Conservation (phyloP, 352 stramenopile species). For the Peronospora farinosa region DNA sequence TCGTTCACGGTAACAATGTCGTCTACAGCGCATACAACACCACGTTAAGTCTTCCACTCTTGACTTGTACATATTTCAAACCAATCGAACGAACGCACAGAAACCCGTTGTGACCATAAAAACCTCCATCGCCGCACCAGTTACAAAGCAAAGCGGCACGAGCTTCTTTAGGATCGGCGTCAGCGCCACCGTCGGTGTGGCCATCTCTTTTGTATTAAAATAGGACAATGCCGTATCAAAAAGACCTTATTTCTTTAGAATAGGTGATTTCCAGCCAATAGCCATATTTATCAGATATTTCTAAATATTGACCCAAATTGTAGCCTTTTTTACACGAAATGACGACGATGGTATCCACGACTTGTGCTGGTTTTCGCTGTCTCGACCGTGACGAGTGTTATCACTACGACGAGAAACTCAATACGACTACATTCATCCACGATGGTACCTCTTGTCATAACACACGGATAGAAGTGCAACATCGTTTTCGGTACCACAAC, state of each 20-base stretch:
- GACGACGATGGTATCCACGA: no score
- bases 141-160: constrained; percentile 79
- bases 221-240: not conserved
- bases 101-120: constrained; percentile 89
- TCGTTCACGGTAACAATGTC: constrained; percentile 78
- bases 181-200: constrained; percentile 38
- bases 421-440: no score
- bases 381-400: no score
- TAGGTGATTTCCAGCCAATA: no score
- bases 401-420: no score
- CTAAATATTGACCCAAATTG: no score
- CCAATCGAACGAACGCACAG: constrained; percentile 38
- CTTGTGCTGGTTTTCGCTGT: no score
- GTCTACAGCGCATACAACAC: constrained; percentile 36
- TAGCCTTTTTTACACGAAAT: no score
- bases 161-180: constrained; percentile 76
- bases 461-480: no score
- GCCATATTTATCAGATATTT: no score
- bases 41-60: constrained; percentile 7
- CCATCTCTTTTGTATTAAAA: not conserved
- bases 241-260: no score
- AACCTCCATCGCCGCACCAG: constrained; percentile 73
- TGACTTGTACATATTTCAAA: not conserved
- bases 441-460: no score
- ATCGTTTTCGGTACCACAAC: constrained; percentile 1